phyloP scores from a whole-genome alignment of 495 filamentous ascomycete genomes.

The Aspergillus nidulans region DNA sequence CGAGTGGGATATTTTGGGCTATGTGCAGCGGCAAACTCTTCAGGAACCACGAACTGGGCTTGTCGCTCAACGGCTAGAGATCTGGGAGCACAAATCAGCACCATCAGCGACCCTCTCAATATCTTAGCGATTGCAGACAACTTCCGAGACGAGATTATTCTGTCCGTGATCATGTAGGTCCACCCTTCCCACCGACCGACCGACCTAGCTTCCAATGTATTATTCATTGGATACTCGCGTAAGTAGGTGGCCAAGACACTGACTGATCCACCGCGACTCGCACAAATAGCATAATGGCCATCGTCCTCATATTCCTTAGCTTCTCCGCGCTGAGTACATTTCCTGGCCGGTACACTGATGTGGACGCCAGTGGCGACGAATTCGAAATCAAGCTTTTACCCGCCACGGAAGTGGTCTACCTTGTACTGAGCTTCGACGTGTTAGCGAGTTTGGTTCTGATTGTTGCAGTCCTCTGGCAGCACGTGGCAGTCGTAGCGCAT shows the following conservation, averaged over 20 bases:
- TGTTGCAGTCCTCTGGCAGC: background rate
- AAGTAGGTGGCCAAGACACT: background rate
- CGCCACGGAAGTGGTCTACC: background rate
- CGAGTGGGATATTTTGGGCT: slow-evolving; percentile 2
- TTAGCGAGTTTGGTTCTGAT: background rate
- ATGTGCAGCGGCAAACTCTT: background rate
- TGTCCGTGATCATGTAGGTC: background rate
- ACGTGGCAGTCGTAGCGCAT: background rate
- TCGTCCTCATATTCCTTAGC: background rate
- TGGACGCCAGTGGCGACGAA: background rate
- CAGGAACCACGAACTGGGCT: background rate
- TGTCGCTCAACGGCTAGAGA: background rate
- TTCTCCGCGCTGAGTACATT: background rate
- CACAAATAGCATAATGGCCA: background rate
- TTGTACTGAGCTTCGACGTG: background rate
- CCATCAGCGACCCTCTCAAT: background rate
- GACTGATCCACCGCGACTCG: background rate
- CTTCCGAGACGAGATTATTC: background rate
- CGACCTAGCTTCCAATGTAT: too few relatives aligned
- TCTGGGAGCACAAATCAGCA: background rate
- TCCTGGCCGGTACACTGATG: background rate
- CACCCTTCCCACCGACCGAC: background rate
- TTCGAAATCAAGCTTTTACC: background rate
- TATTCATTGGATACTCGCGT: too few relatives aligned
- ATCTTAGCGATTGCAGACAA: background rate